Conservation (phyloP, 306 rosid genomes). For the Sophora flavescens region DNA sequence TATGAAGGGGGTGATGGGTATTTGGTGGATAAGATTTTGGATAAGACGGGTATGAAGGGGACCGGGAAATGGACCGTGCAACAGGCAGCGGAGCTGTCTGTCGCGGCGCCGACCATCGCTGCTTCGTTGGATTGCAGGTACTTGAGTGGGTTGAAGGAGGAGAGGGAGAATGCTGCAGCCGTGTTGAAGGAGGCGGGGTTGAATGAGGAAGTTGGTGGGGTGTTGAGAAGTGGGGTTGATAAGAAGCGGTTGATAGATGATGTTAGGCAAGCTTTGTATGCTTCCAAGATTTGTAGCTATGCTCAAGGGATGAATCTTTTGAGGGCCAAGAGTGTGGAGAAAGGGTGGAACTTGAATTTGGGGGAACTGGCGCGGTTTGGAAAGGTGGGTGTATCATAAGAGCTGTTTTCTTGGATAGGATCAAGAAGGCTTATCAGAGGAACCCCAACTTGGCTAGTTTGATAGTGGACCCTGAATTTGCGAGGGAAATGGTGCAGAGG, state of each 20-base stretch:
- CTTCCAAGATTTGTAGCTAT: slow-evolving; percentile 94
- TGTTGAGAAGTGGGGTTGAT: slow-evolving; percentile 60
- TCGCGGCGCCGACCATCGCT: slow-evolving; percentile 90
- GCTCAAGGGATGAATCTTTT: slow-evolving; percentile 96
- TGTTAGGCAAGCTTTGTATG: slow-evolving; percentile 94
- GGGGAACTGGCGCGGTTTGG: slow-evolving; percentile 97
- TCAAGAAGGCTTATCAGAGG: slow-evolving; percentile 92
- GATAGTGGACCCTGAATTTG: slow-evolving; percentile 91
- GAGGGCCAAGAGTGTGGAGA: slow-evolving; percentile 88
- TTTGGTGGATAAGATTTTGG: slow-evolving; percentile 89
- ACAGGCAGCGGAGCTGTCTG: slow-evolving; percentile 90
- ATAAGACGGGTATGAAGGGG: slow-evolving; percentile 95
- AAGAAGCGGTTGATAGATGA: slow-evolving; percentile 88
- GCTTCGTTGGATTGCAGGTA: slow-evolving; percentile 89
- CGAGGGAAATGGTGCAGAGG: slow-evolving; percentile 95
- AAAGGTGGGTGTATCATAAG: slow-evolving; percentile 96
- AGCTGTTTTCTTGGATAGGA: slow-evolving; percentile 92
- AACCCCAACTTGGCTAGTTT: slow-evolving; percentile 80
- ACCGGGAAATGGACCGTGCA: slow-evolving; percentile 98
- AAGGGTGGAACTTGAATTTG: slow-evolving; percentile 85
- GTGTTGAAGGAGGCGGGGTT: slow-evolving; percentile 81
- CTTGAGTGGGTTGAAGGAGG: slow-evolving; percentile 91
- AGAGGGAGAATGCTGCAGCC: slow-evolving; percentile 79
- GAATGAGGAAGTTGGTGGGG: slow-evolving; percentile 64
- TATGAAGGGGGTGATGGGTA: slow-evolving; percentile 65